Percentiles rank a stretch among this genome's conserved stretches.
Evolutionary conservation across 2,329 filamentous ascomycete genomes (phyloP).

Genomic region (Diaporthe sp.): DNA sequence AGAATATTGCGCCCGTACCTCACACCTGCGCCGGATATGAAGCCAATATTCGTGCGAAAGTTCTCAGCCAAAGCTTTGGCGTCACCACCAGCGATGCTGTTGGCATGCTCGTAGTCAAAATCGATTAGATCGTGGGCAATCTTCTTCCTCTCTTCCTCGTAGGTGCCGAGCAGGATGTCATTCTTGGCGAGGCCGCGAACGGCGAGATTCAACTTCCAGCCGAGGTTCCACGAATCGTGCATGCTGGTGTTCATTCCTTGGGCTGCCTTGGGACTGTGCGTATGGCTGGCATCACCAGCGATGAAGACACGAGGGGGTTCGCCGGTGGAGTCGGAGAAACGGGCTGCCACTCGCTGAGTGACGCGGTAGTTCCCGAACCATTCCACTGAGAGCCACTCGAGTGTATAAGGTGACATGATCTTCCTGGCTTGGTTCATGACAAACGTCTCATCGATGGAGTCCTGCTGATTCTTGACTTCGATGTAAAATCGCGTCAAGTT

Average conservation of each 20-base stretch:
- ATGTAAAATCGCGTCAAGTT: slow-evolving; percentile 78
- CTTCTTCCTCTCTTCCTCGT: slow-evolving; percentile 73
- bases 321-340: slow-evolving; percentile 69
- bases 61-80: slow-evolving; percentile 74
- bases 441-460: slow-evolving; percentile 67
- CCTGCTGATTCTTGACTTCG: slow-evolving; percentile 64
- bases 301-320: slow-evolving; percentile 70
- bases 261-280: slow-evolving; percentile 78
- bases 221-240: slow-evolving; percentile 72
- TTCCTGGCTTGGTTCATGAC: slow-evolving; percentile 76
- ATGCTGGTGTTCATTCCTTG: slow-evolving; percentile 76
- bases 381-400: slow-evolving; percentile 71
- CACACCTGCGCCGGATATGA: slow-evolving; percentile 79
- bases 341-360: slow-evolving; percentile 77
- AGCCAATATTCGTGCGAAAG: slow-evolving; percentile 78
- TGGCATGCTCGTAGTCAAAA: slow-evolving; percentile 70
- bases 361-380: slow-evolving; percentile 82
- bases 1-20: slow-evolving; percentile 48
- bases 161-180: slow-evolving; percentile 66
- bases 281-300: slow-evolving; percentile 78
- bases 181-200: slow-evolving; percentile 69
- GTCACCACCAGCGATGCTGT: slow-evolving; percentile 72
- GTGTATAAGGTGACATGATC: slow-evolving; percentile 69
- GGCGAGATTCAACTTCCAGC: slow-evolving; percentile 64
- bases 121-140: slow-evolving; percentile 71